These are phyloP conservation scores for Anthracocystis walkeri DNA, from an alignment of 1,284 basidiomycete genomes.

Conservation along the genomic window DNA sequence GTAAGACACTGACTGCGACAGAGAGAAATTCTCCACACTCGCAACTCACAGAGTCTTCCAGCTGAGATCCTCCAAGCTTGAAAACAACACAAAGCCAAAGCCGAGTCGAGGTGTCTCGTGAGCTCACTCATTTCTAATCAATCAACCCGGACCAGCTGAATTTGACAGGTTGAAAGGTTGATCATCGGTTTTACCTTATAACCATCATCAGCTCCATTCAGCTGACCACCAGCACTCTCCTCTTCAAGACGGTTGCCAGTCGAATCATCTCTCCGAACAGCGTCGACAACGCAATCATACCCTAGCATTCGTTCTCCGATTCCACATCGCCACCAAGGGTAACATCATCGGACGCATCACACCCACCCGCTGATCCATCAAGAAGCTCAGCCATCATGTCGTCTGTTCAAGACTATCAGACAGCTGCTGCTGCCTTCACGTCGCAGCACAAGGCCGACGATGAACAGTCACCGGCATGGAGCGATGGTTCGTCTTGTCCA, in stretches of 20 bases:
- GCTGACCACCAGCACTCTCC: background rate
- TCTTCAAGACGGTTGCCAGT: background rate
- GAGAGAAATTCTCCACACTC: too few species aligned
- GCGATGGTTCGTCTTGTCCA: conserved; percentile 55
- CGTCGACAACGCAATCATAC: background rate
- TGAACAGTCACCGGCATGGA: conserved; percentile 37
- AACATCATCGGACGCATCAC: background rate
- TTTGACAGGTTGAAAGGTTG: background rate
- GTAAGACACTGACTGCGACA: too few species aligned
- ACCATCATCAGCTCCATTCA: conserved; percentile 3
- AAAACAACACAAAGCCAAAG: conserved; percentile 6
- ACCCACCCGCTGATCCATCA: conserved; percentile 9
- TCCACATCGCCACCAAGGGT: conserved; percentile 2
- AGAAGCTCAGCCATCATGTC: conserved; percentile 14
- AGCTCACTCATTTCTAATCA: conserved; percentile 19
- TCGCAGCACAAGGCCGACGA: conserved; percentile 4
- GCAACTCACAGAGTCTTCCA: background rate
- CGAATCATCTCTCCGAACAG: background rate
- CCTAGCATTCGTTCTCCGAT: background rate
- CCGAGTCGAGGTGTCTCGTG: conserved; percentile 13
- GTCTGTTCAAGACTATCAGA: conserved; percentile 10
- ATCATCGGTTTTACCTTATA: too few species aligned
- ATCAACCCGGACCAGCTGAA: conserved; percentile 1
- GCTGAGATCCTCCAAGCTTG: conserved; percentile 5
- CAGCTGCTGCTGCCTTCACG: background rate